These are phyloP conservation scores for Hymenoscyphus occultus DNA, from an alignment of 2,329 filamentous ascomycete genomes.

Conservation along the genomic window DNA sequence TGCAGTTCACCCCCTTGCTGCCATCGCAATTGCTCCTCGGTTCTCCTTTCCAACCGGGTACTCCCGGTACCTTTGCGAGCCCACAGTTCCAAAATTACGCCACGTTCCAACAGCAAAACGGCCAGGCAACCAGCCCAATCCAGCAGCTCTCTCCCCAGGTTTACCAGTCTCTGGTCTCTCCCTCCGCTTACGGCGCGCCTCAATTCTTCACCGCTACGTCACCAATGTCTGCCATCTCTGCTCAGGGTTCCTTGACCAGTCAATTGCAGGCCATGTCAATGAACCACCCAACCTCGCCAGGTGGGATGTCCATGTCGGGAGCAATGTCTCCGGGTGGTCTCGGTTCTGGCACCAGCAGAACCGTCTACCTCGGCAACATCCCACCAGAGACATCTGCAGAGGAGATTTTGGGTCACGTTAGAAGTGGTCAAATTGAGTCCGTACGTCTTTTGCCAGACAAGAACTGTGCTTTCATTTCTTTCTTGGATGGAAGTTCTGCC, in stretches of 20 bases:
- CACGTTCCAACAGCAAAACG: constrained; percentile 60
- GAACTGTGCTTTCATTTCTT: constrained; percentile 99
- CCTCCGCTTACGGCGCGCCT: constrained; percentile 75
- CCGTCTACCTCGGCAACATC: constrained; percentile 96
- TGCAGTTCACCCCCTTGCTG: constrained; percentile 96
- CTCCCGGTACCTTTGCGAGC: constrained; percentile 82
- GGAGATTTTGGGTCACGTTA: constrained; percentile 92
- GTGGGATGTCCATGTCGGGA: constrained; percentile 55
- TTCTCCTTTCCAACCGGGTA: constrained; percentile 94
- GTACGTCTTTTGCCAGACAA: constrained; percentile 95
- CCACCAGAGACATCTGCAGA: constrained; percentile 96
- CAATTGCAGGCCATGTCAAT: constrained; percentile 49
- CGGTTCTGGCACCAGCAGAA: constrained; percentile 87
- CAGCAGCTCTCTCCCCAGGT: constrained; percentile 78
- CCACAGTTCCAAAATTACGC: constrained; percentile 87
- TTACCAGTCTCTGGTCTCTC: constrained; percentile 82
- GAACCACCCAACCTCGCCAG: constrained; percentile 63
- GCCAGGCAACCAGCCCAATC: constrained; percentile 65
- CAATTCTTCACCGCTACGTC: constrained; percentile 86
- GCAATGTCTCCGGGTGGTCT: constrained; percentile 61
- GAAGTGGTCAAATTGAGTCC: constrained; percentile 98
- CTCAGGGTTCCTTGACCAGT: constrained; percentile 40
- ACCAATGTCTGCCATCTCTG: constrained; percentile 68
- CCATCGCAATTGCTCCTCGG: constrained; percentile 93
- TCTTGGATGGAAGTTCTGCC: constrained; percentile 93